Percentiles rank a stretch among this genome's conserved stretches.
Conservation (phyloP, 495 filamentous ascomycete species). For the Xylaria intraflava region DNA sequence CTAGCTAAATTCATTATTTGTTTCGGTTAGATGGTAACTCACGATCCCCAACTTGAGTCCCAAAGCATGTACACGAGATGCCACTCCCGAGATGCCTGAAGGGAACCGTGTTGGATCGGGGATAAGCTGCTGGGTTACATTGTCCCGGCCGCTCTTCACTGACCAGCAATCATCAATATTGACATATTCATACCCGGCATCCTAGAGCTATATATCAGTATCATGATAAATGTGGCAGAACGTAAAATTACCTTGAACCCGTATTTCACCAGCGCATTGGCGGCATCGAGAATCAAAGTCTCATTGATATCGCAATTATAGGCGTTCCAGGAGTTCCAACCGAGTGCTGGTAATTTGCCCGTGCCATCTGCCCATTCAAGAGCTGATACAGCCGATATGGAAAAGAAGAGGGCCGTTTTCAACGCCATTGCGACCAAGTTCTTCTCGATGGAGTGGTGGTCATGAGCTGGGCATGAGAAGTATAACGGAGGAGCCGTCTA, state of each 20-base stretch:
- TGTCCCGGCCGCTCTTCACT: conserved; percentile 38
- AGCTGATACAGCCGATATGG: neutral
- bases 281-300: conserved; percentile 45
- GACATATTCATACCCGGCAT: conserved; percentile 62
- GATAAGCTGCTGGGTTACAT: conserved; percentile 42
- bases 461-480: neutral
- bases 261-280: conserved; percentile 36
- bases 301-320: conserved; percentile 53
- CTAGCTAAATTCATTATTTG: no score
- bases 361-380: conserved; percentile 20
- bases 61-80: conserved; percentile 55
- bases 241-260: conserved; percentile 6
- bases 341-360: conserved; percentile 49
- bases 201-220: conserved; percentile 33
- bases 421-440: neutral
- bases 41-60: conserved; percentile 61
- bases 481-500: neutral
- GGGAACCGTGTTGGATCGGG: conserved; percentile 56
- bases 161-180: conserved; percentile 64
- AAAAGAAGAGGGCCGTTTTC: neutral
- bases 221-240: neutral
- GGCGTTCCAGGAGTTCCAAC: conserved; percentile 59
- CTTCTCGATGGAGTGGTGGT: neutral
- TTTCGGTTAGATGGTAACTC: no score
- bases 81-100: conserved; percentile 55